Base-by-base conservation (phyloP, 306 rosid species). In the Erythrophleum fordii region DNA sequence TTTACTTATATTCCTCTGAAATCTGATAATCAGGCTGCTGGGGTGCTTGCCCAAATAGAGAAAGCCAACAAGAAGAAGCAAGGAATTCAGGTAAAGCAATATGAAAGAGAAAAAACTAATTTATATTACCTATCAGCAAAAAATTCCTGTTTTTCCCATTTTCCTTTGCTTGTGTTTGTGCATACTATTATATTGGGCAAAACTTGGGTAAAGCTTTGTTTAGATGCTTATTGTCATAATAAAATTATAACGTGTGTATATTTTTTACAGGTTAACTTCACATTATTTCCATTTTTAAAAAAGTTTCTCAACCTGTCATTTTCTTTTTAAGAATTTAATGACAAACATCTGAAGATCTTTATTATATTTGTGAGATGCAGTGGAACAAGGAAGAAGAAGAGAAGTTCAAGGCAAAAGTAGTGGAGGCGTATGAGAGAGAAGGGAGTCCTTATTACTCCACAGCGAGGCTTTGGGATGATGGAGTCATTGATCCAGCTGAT, bases 391-490 rank as follows among this genome's bases (percentile, higher is more conserved):
- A 91, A 65, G 99, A 93, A 77, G 99, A 95, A 84, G 99, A 93
- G 28, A 83, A 75, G 73, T 95, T 93, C 82, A 91, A 89, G 92
- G 72, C 83, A 2, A 89, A 89, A 78, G 97, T 93, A 1, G 88
- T 93, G 51, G 96, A 93, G 68, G 96, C 94, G 0, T 93, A 91
- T 28, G 99, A 95, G 76, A 90, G 39, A 77, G 98, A 95, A 83
- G 99, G 96, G 77, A 91, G 90, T 69, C 93, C 97, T 25, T 95
- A 93, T 66, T 95, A 90, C 90, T 93, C 99, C 65, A 93, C 98
- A 17, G 98, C 97, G 7, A 88, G 98, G 92, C 90, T 95, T 12
- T 90, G 98, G 98, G 99, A 95, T 45, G 99, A 93, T 81, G 98
- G 98, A 79, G 83, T 95, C 70, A 90, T 93, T 78, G 99, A 95